phyloP scores from a whole-genome alignment of 108 stramenopile genomes.

The Cyclotella baltica region DNA sequence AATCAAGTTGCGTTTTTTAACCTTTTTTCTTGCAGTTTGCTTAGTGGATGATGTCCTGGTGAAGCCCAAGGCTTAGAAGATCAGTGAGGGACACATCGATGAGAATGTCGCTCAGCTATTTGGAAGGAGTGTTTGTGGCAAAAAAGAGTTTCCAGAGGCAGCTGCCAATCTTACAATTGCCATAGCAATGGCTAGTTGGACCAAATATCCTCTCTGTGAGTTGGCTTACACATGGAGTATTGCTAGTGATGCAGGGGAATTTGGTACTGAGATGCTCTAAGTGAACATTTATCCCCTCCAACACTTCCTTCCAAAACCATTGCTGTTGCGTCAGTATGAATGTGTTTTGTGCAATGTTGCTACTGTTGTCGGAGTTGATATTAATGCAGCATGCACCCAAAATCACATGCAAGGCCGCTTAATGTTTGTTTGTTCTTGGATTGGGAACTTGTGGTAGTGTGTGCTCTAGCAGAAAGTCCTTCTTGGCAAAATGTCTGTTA shows the following conservation, averaged over 20 bases:
- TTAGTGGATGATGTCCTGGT: no score
- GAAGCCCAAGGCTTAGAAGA: no score
- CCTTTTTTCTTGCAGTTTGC: no score
- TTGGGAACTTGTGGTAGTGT: conserved; percentile 89
- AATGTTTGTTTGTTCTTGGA: conserved; percentile 93
- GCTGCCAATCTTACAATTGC: conserved; percentile 80
- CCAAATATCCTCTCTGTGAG: conserved; percentile 88
- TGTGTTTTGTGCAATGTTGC: conserved; percentile 83
- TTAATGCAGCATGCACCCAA: conserved; percentile 77
- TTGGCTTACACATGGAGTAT: conserved; percentile 90
- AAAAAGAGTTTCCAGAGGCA: conserved; percentile 91
- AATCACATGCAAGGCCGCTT: conserved; percentile 82
- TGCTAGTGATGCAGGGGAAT: conserved; percentile 80
- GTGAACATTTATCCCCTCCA: conserved; percentile 92
- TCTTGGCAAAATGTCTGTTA: conserved; percentile 77
- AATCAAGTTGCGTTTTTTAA: no score
- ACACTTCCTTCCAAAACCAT: conserved; percentile 74
- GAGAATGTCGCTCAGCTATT: conserved; percentile 87
- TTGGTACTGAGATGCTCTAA: conserved; percentile 91
- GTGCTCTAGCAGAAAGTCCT: conserved; percentile 64
- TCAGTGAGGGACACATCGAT: no score
- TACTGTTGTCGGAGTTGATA: conserved; percentile 87
- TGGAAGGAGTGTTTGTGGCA: conserved; percentile 83
- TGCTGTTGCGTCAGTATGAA: conserved; percentile 87
- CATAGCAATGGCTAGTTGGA: conserved; percentile 86